Evolutionary conservation across 2,329 filamentous ascomycete species (phyloP), one percentile per base, ranked within the genome.

Genomic region (Arthrobotrys musiformis): DNA sequence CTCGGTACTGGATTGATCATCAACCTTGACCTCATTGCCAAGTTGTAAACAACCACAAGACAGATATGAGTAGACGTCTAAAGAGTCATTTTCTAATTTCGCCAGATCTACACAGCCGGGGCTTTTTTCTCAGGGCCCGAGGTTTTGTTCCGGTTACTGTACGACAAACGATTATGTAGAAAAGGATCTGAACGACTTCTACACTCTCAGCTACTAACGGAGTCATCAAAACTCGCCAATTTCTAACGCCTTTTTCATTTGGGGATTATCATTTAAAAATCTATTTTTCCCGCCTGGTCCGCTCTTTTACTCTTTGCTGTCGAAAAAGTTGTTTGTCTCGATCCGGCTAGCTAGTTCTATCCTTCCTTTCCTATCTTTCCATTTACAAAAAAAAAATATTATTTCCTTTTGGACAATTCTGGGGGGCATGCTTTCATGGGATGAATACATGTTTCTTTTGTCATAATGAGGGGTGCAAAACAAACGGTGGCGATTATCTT

Each of bases 301-400:
- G 44, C 42, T 50, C 26, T 62, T 61, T 64, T 58, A 28, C 24
- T 58, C 52, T 58, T 63, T 46, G 58, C 46, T 63, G 68, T 70
- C 15, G 24, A 58, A 68, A 52, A 66, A 52, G 37, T 70, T 46
- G 58, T 13, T 62, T 62, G 42, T 44, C 22, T 62, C 26, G 60
- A 50, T 66, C 48, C n/a, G 60, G 42, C 60, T 66, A 60, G 69
- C 69, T 73, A 66, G 67, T 63, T 70, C 67, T 62, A 66, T 73
- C 61, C 50, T 73, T 73, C 42, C 40, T 48, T 56, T 64, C 17
- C 40, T 62, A 24, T 52, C 30, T n/a, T 54, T 61, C 40, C 22
- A 30, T 17, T 48, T 50, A 46, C 15, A 58, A 42, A 28, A 48
- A 28, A 46, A n/a, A n/a, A n/a, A n/a, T n/a, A n/a, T n/a, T 70